Percentiles rank a stretch among this genome's conserved stretches.
Evolutionary conservation across 345 rosid genomes (phyloP).

Genomic region (Eucalyptus cladocalyx): DNA sequence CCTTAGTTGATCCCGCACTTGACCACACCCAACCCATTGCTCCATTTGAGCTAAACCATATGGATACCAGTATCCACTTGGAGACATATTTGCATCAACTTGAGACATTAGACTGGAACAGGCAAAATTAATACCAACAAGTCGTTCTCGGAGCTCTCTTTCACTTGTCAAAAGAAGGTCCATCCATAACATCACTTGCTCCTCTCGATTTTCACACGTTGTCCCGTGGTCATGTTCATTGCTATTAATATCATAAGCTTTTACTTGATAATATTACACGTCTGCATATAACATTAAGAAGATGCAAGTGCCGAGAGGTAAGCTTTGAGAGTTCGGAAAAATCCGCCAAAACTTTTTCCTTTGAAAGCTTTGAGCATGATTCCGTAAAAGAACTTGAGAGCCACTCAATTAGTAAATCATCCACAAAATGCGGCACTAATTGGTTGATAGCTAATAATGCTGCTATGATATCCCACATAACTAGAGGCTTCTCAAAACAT

Average conservation of each 20-base stretch:
- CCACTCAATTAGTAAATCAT: constrained; percentile 53
- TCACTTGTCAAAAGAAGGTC: constrained; percentile 54
- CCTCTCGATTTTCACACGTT: constrained; percentile 3
- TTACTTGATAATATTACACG: constrained; percentile 38
- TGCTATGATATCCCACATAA: constrained; percentile 71
- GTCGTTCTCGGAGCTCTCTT: constrained; percentile 75
- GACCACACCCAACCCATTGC: constrained; percentile 50
- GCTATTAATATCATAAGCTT: constrained; percentile 43
- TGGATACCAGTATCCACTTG: constrained; percentile 41
- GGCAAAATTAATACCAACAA: constrained; percentile 52
- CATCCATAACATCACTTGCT: constrained; percentile 37
- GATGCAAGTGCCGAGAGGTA: constrained; percentile 62
- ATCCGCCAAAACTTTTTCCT: constrained; percentile 26
- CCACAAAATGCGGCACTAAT: constrained; percentile 44
- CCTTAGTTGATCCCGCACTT: constrained; percentile 20
- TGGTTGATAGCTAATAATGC: constrained; percentile 64
- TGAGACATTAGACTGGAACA: constrained; percentile 5
- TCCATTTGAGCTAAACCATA: constrained; percentile 61
- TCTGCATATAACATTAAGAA: constrained; percentile 62
- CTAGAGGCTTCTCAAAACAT: constrained; percentile 39
- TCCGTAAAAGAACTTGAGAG: constrained; percentile 37
- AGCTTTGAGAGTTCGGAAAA: constrained; percentile 28
- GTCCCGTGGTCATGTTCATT: constrained; percentile 13
- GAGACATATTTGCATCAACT: background rate
- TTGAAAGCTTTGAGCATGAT: constrained; percentile 15